Evolutionary conservation across 1,139 yeast genomes (phyloP).

Genomic region (Yamadazyma atmosphaerica): DNA sequence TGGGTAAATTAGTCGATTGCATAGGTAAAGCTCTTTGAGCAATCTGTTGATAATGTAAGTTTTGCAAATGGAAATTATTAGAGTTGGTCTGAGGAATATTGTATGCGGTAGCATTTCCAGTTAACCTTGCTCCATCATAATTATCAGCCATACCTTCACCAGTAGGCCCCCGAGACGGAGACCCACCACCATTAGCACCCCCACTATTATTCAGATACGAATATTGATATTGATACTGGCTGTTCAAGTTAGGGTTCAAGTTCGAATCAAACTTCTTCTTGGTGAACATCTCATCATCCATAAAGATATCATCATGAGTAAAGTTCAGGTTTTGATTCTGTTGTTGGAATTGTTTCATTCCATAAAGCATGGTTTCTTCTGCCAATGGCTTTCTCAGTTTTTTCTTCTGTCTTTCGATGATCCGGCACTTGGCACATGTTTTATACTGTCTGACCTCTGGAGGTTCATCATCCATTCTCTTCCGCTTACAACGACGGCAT

Average conservation of each 20-base stretch:
- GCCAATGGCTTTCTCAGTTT: slow-evolving; percentile 48
- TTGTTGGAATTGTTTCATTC: slow-evolving; percentile 49
- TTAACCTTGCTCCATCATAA: slow-evolving; percentile 10
- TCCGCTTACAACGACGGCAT: slow-evolving; percentile 61
- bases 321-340: slow-evolving; percentile 40
- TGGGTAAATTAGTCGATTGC: slow-evolving; percentile 18
- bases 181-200: slow-evolving; percentile 4
- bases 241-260: slow-evolving; percentile 11
- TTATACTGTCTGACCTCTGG: slow-evolving; percentile 58
- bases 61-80: slow-evolving; percentile 11
- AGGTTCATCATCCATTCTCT: slow-evolving; percentile 60
- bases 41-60: slow-evolving; percentile 18
- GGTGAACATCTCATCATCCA: slow-evolving; percentile 28
- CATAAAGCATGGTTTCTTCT: slow-evolving; percentile 50
- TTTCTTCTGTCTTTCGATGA: slow-evolving; percentile 52
- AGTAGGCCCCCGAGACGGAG: slow-evolving; percentile 5
- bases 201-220: slow-evolving; percentile 7
- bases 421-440: slow-evolving; percentile 61
- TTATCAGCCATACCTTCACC: slow-evolving; percentile 5
- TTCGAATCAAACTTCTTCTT: slow-evolving; percentile 13
- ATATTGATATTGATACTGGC: slow-evolving; percentile 18
- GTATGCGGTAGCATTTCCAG: slow-evolving; percentile 11
- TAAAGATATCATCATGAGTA: slow-evolving; percentile 39
- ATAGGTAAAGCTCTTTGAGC: slow-evolving; percentile 19
- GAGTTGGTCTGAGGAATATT: slow-evolving; percentile 15